Base-by-base conservation (phyloP, 495 filamentous ascomycete species). In the Aspergillus indologenus region DNA sequence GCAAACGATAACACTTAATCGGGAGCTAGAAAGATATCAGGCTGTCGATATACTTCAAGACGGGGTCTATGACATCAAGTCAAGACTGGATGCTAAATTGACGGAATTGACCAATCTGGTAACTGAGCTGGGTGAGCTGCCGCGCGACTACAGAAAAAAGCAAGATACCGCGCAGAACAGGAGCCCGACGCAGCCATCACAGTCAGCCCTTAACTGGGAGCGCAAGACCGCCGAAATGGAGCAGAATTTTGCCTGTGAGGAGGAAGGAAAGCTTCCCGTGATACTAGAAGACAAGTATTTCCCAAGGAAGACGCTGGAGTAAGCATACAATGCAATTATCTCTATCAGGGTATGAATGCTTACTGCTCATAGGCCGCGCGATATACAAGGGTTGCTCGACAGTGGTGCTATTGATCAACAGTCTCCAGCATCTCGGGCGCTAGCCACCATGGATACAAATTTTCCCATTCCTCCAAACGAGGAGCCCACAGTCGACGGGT, bases 241-340 rank as follows among this genome's bases (percentile, higher is more conserved):
- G 19, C 49, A 55, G 6, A 57, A 48, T 51, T 14, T 52, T 5
- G 61, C 29, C 1, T 8, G 52, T 20, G 83, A 61, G 66, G 86
- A 90, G 62, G 58, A 58, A 20, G 88, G 87, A 29, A 81, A 81
- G 62, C 71, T 98, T 55, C 90, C 93, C 8, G 84, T 88, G 0
- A 96, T 98, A 51, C 68, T 85, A 52, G 94, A 98, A 72, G 87
- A 90, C 66, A 94, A 92, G 71, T 74, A 74, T 42, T 95, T 84
- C 64, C 88, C 88, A 17, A 77, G 91, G 56, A 77, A 75, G 57
- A 92, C 90, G 3, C 72, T 94, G 59, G 89, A 86, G 90, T 95
- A 79, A 63, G 85, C 68, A 17, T 34, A 12, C 4, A 22, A 15
- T n/a, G 43, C 11, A 9, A 56, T 24, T 15, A 15, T 6, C 45